phyloP scores from a whole-genome alignment of 2,329 filamentous ascomycete species.

The Aspergillus neotritici region DNA sequence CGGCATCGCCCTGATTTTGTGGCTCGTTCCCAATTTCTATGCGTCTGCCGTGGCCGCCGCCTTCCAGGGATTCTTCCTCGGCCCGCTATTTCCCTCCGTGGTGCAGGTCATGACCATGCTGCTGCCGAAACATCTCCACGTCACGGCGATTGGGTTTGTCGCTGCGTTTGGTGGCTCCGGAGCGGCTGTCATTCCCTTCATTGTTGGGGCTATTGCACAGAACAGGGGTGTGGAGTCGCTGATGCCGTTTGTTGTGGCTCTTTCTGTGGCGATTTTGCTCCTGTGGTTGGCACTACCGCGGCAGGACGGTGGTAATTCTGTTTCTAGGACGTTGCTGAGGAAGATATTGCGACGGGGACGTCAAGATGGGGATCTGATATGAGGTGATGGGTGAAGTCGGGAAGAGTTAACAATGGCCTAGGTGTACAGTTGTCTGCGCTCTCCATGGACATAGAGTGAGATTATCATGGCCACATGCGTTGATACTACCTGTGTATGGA shows the following conservation, averaged over 20 bases:
- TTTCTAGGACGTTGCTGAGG: conserved; percentile 5
- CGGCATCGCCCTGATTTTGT: conserved; percentile 66
- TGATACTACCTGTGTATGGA: no score
- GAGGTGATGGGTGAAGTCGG: background rate
- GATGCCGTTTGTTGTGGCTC: conserved; percentile 48
- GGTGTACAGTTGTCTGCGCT: no score
- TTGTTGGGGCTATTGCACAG: conserved; percentile 46
- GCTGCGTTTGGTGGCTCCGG: conserved; percentile 71
- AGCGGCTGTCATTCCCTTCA: conserved; percentile 46
- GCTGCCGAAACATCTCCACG: conserved; percentile 66
- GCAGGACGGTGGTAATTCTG: no score
- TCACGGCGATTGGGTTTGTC: conserved; percentile 74
- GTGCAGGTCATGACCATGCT: conserved; percentile 70
- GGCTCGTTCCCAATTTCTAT: conserved; percentile 72
- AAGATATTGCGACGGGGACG: background rate
- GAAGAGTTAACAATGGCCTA: no score
- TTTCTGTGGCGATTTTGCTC: conserved; percentile 47
- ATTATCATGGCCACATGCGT: no score
- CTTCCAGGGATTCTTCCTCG: conserved; percentile 72
- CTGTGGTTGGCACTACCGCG: conserved; percentile 44
- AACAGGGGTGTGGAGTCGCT: conserved; percentile 54
- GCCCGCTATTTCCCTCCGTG: conserved; percentile 70
- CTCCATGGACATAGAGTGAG: no score
- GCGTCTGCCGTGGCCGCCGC: conserved; percentile 66
- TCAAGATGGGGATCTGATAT: no score